Percentiles rank a stretch among this genome's conserved stretches.
Conservation (phyloP, 306 rosid species). For the Prunus mume region DNA sequence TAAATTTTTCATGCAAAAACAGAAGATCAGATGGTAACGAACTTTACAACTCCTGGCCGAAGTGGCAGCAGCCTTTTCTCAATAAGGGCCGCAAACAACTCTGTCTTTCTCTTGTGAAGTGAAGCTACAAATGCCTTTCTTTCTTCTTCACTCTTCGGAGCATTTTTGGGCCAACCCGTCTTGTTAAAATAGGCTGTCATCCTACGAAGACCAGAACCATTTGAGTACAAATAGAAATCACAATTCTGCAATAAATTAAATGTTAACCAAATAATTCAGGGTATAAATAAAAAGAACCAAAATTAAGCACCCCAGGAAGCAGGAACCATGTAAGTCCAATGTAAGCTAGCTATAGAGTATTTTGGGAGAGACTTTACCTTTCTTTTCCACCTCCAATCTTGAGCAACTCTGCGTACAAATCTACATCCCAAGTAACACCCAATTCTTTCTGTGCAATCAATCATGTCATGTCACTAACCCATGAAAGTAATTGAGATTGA, state of each 20-base stretch:
- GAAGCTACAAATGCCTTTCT: constrained; percentile 81
- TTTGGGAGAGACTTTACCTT: constrained; percentile 42
- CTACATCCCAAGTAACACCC: constrained; percentile 94
- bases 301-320: background rate
- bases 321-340: background rate
- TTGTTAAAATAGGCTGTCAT: constrained; percentile 94
- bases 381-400: constrained; percentile 99
- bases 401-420: constrained; percentile 90
- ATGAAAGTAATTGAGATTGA: background rate
- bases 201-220: constrained; percentile 39
- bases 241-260: background rate
- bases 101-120: constrained; percentile 94
- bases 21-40: constrained; percentile 47
- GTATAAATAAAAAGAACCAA: too few relatives aligned
- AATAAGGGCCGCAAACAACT: constrained; percentile 82
- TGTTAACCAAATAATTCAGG: background rate
- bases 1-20: constrained; percentile 1
- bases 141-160: constrained; percentile 70
- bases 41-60: constrained; percentile 98
- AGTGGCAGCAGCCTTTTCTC: constrained; percentile 93
- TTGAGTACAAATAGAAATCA: background rate
- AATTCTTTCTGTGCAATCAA: constrained; percentile 66
- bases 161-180: constrained; percentile 87
- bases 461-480: constrained; percentile 6
- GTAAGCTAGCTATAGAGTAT: background rate